Base-by-base conservation (phyloP, 345 rosid genomes). In the Hypericum perforatum region DNA sequence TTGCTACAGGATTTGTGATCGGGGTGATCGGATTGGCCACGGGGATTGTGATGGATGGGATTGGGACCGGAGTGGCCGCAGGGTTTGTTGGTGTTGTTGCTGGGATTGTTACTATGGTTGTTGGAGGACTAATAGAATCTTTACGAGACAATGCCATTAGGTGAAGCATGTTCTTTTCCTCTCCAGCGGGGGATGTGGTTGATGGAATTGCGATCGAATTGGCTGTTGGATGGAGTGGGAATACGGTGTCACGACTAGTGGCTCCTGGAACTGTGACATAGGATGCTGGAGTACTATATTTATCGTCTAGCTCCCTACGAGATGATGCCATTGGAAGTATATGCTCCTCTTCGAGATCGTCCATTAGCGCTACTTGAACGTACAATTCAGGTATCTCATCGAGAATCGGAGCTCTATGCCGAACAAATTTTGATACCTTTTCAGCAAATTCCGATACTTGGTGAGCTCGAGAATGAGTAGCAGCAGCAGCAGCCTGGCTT, bases 71-170 rank as follows among this genome's bases (percentile, higher is more conserved):
- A 48, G 65, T 53, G 36, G 49, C 44, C n/a, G 9, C 58, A 37
- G 79, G 76, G 68, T 58, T 67, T 6, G 59, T 32, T 0, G 83
- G 72, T 44, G 73, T 63, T 48, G 70, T 69, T 8, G 77, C 71
- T 5, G 85, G 87, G 38, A 78, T 78, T 0, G 80, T 86, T 63
- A 86, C 73, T 0, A 79, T 63, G 0, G 65, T 81, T 16, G 69
- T 37, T 6, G 86, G 78, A 12, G 86, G 68, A 56, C 59, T 53
- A 40, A 61, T 43, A 40, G 41, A 49, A 43, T 84, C 95, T 63
- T 62, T 78, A 15, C 72, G 67, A 37, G 50, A 54, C 44, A 68
- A 70, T 63, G 57, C 57, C 40, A 70, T 56, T 8, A 29, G 61
- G n/a, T n/a, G n/a, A n/a, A n/a, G n/a, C n/a, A n/a, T n/a, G n/a